Percentiles rank a stretch among this genome's conserved stretches.
Evolutionary conservation across 257 asterid genomes (phyloP).

Genomic region (Solanum tarapatanum): DNA sequence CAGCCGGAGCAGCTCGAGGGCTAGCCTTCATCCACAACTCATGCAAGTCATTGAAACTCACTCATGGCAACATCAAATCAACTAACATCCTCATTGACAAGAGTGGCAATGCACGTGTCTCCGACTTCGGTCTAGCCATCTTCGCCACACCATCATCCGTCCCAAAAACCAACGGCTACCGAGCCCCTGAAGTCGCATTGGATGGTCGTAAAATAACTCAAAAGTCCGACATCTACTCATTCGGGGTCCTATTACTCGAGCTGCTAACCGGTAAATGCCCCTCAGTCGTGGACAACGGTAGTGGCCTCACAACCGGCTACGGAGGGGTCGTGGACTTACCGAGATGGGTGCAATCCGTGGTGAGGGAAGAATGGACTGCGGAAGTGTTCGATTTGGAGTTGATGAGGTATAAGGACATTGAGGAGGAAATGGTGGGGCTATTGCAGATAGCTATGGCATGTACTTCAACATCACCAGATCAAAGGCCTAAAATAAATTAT

Average conservation of each 20-base stretch:
- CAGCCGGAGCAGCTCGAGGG: slow-evolving; percentile 80
- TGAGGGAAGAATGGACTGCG: slow-evolving; percentile 98
- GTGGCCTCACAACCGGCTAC: slow-evolving; percentile 36
- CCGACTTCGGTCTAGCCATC: slow-evolving; percentile 72
- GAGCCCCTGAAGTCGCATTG: slow-evolving; percentile 59
- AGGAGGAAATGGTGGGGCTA: slow-evolving; percentile 94
- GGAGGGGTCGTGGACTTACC: slow-evolving; percentile 68
- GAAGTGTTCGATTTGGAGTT: slow-evolving; percentile 97
- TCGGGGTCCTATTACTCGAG: slow-evolving; percentile 81
- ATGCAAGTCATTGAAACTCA: slow-evolving; percentile 50
- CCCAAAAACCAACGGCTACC: slow-evolving; percentile 64
- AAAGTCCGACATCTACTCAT: slow-evolving; percentile 68
- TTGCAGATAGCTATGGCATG: slow-evolving; percentile 84
- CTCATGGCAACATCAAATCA: slow-evolving; percentile 11
- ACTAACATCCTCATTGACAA: slow-evolving; percentile 73
- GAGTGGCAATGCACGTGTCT: slow-evolving; percentile 44
- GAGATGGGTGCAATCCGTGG: slow-evolving; percentile 96
- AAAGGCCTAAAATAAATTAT: slow-evolving; percentile 59
- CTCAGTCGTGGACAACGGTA: slow-evolving; percentile 31
- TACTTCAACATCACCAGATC: slow-evolving; percentile 49
- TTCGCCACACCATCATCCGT: slow-evolving; percentile 38
- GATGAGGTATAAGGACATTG: slow-evolving; percentile 88
- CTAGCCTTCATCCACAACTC: slow-evolving; percentile 60
- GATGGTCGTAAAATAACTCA: slow-evolving; percentile 57
- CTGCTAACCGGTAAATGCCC: slow-evolving; percentile 86